Evolutionary conservation across 768 basidiomycete species (phyloP).

Genomic region (Phlebiopsis gigantea): DNA sequence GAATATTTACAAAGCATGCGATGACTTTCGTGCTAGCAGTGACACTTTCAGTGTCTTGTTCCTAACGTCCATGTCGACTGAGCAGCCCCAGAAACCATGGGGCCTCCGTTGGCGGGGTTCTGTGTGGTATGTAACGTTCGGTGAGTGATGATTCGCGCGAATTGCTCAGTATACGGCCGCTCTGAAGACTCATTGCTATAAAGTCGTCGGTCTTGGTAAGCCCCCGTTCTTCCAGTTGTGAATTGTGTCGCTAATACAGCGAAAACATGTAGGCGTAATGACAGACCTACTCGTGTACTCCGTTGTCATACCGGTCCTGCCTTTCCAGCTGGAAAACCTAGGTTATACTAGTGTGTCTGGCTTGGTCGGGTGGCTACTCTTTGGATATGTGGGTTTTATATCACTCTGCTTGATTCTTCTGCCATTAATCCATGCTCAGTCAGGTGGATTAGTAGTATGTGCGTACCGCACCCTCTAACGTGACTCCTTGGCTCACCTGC

Average conservation of each 20-base stretch:
- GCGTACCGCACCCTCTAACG: background rate
- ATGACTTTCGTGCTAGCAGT: too few species aligned
- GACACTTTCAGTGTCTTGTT: background rate
- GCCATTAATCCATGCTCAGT: background rate
- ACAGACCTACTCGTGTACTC: slow-evolving; percentile 34
- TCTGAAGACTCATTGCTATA: background rate
- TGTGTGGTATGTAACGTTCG: slow-evolving; percentile 29
- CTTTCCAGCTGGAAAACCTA: slow-evolving; percentile 31
- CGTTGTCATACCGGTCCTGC: slow-evolving; percentile 34
- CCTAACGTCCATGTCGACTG: background rate
- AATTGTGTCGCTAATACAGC: background rate
- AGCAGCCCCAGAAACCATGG: slow-evolving; percentile 17
- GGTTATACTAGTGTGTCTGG: slow-evolving; percentile 30
- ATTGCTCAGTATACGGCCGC: too few species aligned
- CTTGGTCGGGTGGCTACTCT: slow-evolving; percentile 34
- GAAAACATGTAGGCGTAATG: slow-evolving; percentile 22
- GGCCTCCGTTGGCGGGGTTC: slow-evolving; percentile 32
- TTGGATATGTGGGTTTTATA: slow-evolving; percentile 31
- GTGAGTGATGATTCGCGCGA: slow-evolving; percentile 16
- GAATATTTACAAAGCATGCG: too few species aligned
- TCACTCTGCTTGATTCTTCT: background rate
- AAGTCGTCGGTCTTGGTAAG: slow-evolving; percentile 26
- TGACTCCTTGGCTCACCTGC: slow-evolving; percentile 15
- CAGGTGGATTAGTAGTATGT: slow-evolving; percentile 4
- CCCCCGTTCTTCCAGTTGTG: background rate